Evolutionary conservation across 1,284 basidiomycete genomes (phyloP), one percentile per base, ranked within the genome.

Genomic region (Neolentinus lepideus): DNA sequence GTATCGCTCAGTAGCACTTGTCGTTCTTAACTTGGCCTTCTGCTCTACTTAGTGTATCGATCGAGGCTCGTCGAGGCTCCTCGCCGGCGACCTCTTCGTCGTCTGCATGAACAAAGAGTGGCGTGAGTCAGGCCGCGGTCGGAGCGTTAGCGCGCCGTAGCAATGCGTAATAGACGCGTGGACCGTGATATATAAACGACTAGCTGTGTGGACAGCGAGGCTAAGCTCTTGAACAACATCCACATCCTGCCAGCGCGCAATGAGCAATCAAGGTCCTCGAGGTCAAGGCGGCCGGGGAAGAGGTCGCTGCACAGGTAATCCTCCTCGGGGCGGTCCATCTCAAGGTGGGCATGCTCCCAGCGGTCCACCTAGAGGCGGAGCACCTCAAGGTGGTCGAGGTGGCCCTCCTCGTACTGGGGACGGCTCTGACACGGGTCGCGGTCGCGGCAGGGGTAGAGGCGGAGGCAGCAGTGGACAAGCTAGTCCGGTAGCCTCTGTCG

Each of bases 371-470:
- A 53, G 56, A 38, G 52, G 55, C 10, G 26, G 26, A 12, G 19
- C 38, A 8, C 38, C 38, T 43, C 38, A 43, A 43, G 55, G 52
- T 26, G 55, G 56, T 3, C 50, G 52, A 31, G 53, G 57, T 31
- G 56, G 55, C 11, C 38, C 55, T 27, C 50, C 46, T 36, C 51
- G 21, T 14, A 33, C 58, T 14, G 55, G 51, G 21, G 47, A 36
- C 16, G 51, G 24, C 27, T 25, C 57, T 21, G 59, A 54, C 51
- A 48, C 52, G 11, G 22, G 19, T 54, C 45, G 31, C 12, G 55
- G 59, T 21, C 52, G 61, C 24, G 59, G 54, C 11, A 35, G 56
- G 35, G 57, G 56, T 35, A 46, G 54, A 22, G 29, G 33, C 21
- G 36, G 24, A 21, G 53, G 21, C n/a, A 35, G 53, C 45, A n/a